These are phyloP conservation scores for Calonectria hawksworthii DNA, from an alignment of 2,329 filamentous ascomycete species.

Conservation along the genomic window DNA sequence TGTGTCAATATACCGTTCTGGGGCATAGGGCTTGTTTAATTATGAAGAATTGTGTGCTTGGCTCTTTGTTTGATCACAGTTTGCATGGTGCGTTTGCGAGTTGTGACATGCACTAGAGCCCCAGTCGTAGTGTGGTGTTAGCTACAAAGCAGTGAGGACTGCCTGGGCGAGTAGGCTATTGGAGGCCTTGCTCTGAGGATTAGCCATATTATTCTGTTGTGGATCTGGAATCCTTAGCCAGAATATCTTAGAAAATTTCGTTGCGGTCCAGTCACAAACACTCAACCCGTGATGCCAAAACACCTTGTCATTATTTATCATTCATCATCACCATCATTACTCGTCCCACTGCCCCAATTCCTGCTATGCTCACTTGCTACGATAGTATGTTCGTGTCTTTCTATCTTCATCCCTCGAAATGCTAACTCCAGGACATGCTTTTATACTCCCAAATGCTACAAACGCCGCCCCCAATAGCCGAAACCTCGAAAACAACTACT, in stretches of 20 bases:
- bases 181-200: neutral
- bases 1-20: neutral
- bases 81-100: neutral
- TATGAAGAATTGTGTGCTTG: neutral
- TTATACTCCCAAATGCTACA: neutral
- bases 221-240: neutral
- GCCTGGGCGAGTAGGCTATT: neutral
- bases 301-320: too few relatives aligned
- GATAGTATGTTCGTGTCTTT: neutral
- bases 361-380: neutral
- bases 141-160: neutral
- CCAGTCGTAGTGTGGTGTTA: neutral
- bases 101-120: neutral
- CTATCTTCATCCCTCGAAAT: neutral
- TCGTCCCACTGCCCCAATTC: neutral
- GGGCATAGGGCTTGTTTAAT: neutral
- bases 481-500: neutral
- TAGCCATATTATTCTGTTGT: neutral
- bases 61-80: neutral
- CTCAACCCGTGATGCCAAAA: neutral
- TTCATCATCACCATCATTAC: neutral
- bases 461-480: neutral
- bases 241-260: neutral
- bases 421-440: neutral
- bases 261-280: neutral